These are phyloP conservation scores for Arxiozyma telluris DNA, from an alignment of 1,139 yeast species.

Conservation along the genomic window DNA sequence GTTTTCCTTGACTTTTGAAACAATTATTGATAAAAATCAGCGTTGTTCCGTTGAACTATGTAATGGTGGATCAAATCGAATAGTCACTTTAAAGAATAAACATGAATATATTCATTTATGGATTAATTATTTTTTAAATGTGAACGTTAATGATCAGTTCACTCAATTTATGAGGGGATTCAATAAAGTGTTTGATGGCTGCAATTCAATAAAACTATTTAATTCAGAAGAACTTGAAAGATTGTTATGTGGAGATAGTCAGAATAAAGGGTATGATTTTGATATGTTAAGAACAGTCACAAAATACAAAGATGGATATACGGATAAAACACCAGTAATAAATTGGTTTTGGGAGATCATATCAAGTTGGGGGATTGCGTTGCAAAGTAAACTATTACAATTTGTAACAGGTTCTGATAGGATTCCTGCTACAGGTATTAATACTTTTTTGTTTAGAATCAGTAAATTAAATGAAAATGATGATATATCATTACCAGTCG, in stretches of 20 bases:
- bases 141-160: slow-evolving; percentile 46
- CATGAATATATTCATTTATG: slow-evolving; percentile 54
- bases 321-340: slow-evolving; percentile 36
- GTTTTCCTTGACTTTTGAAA: slow-evolving; percentile 43
- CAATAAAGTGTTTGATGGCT: slow-evolving; percentile 57
- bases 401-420: slow-evolving; percentile 90
- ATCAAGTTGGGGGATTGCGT: slow-evolving; percentile 34
- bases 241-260: slow-evolving; percentile 69
- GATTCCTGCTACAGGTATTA: slow-evolving; percentile 85
- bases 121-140: slow-evolving; percentile 50
- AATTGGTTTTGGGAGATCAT: slow-evolving; percentile 84
- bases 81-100: slow-evolving; percentile 51
- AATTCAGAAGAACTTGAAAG: slow-evolving; percentile 74
- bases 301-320: slow-evolving; percentile 55
- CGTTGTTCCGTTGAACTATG: slow-evolving; percentile 40
- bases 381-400: slow-evolving; percentile 55
- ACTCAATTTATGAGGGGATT: slow-evolving; percentile 62
- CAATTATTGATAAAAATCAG: slow-evolving; percentile 34
- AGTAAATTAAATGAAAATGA: slow-evolving; percentile 37
- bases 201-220: slow-evolving; percentile 70
- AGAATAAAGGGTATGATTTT: slow-evolving; percentile 48
- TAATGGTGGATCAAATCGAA: slow-evolving; percentile 43
- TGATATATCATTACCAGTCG: slow-evolving; percentile 56
- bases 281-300: slow-evolving; percentile 62
- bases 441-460: slow-evolving; percentile 61